Percentiles rank a stretch among this genome's conserved stretches.
phyloP scores from a whole-genome alignment of 345 rosid genomes.

The Anacardium occidentale region DNA sequence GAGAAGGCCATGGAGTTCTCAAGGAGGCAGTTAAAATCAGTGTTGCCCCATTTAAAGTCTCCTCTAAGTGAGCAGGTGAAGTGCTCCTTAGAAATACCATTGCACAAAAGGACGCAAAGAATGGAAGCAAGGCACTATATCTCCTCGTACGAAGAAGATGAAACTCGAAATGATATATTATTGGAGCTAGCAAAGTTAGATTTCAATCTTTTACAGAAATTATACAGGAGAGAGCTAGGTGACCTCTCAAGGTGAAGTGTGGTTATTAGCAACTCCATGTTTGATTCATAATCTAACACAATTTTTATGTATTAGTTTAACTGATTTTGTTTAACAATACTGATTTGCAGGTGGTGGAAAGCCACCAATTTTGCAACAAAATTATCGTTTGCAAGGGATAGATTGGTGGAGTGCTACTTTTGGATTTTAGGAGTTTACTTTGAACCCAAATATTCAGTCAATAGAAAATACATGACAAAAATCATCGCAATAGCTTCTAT shows the following conservation, averaged over 20 bases:
- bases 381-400: no score
- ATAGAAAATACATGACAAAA: no score
- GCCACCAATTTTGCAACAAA: slow-evolving; percentile 22
- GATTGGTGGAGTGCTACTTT: no score
- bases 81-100: not conserved
- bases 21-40: slow-evolving; percentile 14
- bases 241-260: slow-evolving; percentile 22
- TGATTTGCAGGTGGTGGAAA: slow-evolving; percentile 41
- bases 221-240: slow-evolving; percentile 31
- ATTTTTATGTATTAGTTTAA: no score
- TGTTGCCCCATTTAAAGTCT: not conserved
- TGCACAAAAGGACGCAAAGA: slow-evolving; percentile 25
- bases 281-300: no score
- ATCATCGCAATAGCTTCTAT: slow-evolving; percentile 27
- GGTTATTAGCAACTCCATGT: no score
- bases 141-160: slow-evolving; percentile 22
- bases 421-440: no score
- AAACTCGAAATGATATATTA: slow-evolving; percentile 16
- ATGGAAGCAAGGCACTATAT: slow-evolving; percentile 28
- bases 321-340: no score
- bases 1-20: slow-evolving; percentile 34
- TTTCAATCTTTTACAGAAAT: slow-evolving; percentile 33
- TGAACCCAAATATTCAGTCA: no score
- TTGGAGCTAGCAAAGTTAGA: slow-evolving; percentile 28
- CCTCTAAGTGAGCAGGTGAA: slow-evolving; percentile 12